Evolutionary conservation across 192 early-diverging fungal genomes (phyloP), one percentile per base, ranked within the genome.

Genomic region (Backusella luteola): DNA sequence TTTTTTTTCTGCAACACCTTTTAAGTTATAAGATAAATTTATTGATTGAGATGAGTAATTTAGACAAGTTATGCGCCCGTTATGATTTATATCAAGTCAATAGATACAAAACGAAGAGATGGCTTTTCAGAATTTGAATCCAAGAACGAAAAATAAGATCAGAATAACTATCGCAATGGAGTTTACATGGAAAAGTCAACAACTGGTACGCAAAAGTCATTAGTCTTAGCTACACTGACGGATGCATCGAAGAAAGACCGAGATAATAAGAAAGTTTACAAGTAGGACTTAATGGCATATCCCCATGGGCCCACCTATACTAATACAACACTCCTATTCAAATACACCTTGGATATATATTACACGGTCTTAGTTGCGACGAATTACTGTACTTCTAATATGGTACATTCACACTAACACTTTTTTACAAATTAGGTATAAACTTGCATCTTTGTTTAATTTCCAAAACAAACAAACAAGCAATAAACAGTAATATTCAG

Each of bases 31-130:
- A 23, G 8, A 26, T 59, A 21, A 7, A 6, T 23, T 59, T 59
- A 12, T 21, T 23, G 53, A 59, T 15, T 46, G 44, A 46, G 19
- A 46, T 17, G 44, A 46, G 44, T 9, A 21, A 26, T 26, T 59
- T 74, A 39, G 73, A 69, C 36, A 74, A 73, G 29, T n/a, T 74
- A 23, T 49, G 73, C 7, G 36, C 68, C 12, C 73, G 74, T 11
- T 69, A 70, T 15, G 77, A 74, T 42, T 49, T 79, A 29, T 29
- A 73, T 19, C 34, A 49, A 32, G 68, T 79, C 63, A 67, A 70
- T 23, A 56, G 53, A 38, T 79, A 74, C 73, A 12, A 79, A 74
- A 34, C 46, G 77, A 69, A 72, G 73, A 52, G 63, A 72, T 23
- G 66, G 36, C 1, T 41, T 68, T 19, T 29, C 76, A 17, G 42